Conservation (phyloP, 305 asterid species). For the Fraxinus sp. region DNA sequence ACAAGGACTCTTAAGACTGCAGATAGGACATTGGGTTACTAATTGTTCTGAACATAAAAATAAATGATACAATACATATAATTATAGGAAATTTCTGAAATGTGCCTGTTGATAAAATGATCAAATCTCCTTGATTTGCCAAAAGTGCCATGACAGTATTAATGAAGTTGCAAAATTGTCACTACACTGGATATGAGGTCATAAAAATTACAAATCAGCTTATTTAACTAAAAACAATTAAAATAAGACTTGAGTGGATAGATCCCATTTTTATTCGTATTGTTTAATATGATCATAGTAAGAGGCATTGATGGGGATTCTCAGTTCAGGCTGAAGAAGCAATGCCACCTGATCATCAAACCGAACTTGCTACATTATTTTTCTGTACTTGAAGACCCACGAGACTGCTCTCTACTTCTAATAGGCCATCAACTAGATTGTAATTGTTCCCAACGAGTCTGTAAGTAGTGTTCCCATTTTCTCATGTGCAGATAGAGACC, state of each 20-base stretch:
- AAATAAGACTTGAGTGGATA: neutral
- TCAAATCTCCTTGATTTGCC: neutral
- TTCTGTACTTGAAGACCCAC: neutral
- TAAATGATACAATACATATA: neutral
- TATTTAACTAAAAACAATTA: neutral
- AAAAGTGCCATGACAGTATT: neutral
- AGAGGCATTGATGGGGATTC: neutral
- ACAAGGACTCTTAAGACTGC: neutral
- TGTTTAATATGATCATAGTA: neutral
- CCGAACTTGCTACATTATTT: neutral
- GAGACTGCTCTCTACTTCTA: slow-evolving; percentile 2
- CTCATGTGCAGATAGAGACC: neutral
- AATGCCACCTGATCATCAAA: neutral
- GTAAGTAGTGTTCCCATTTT: neutral
- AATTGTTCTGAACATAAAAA: neutral
- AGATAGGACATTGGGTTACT: neutral
- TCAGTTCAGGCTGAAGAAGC: neutral
- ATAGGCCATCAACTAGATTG: neutral
- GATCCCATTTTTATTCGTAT: neutral
- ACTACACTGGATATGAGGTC: neutral
- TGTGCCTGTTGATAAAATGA: neutral
- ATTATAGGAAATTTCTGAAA: neutral
- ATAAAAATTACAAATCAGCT: neutral
- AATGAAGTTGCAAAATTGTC: neutral
- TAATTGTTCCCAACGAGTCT: neutral